These are phyloP conservation scores for Metschnikowia henanensis DNA, from an alignment of 805 yeast genomes.

Conservation along the genomic window DNA sequence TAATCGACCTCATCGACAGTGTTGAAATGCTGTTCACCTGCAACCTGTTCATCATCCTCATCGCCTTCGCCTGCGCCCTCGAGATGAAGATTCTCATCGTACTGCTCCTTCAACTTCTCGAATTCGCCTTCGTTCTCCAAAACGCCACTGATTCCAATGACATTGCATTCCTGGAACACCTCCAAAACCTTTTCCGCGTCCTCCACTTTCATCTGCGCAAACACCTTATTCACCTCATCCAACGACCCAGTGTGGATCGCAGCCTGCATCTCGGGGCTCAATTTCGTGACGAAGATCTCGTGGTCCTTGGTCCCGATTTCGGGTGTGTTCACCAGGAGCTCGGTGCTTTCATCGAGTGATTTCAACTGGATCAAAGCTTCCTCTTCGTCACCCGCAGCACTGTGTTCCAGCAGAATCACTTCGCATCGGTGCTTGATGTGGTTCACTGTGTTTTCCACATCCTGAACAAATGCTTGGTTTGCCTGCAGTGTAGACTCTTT, in stretches of 20 bases:
- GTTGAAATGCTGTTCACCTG: constrained; percentile 3
- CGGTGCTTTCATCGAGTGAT: constrained; percentile 81
- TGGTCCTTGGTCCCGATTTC: constrained; percentile 52
- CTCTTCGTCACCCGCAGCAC: constrained; percentile 40
- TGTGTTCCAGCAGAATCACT: constrained; percentile 55
- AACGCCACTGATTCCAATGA: constrained; percentile 77
- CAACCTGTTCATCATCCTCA: not conserved
- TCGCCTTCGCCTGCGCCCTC: constrained; percentile 9
- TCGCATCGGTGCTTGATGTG: constrained; percentile 80
- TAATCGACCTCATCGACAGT: constrained; percentile 15
- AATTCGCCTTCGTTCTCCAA: constrained; percentile 74
- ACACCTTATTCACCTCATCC: constrained; percentile 80
- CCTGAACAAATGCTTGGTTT: constrained; percentile 63
- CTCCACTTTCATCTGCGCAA: constrained; percentile 66
- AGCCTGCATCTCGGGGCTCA: constrained; percentile 62
- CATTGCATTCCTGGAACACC: constrained; percentile 74
- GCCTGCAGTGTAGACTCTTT: constrained; percentile 58
- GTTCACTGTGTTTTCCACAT: constrained; percentile 67
- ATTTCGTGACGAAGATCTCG: constrained; percentile 51
- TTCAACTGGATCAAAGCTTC: constrained; percentile 86
- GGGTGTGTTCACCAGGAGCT: constrained; percentile 72
- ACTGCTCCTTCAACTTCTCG: constrained; percentile 50
- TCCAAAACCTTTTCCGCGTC: constrained; percentile 82
- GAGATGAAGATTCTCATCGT: constrained; percentile 28
- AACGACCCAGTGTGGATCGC: constrained; percentile 74